These are phyloP conservation scores for Phytophthora chlamydospora DNA, from an alignment of 352 stramenopile genomes.

Conservation along the genomic window DNA sequence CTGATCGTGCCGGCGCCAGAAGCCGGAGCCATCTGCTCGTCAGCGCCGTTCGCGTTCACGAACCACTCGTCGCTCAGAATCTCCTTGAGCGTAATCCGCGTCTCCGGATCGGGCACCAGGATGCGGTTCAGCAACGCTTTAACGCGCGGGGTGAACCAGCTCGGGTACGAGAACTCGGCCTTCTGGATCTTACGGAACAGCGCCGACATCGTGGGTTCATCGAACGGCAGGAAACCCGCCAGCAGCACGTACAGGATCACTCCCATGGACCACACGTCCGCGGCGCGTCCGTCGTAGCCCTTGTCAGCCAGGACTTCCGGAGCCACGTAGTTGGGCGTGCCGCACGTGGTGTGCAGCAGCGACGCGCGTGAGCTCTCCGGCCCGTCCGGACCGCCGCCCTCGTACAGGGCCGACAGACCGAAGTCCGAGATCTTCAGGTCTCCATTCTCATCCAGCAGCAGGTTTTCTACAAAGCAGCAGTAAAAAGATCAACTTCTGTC, in stretches of 20 bases:
- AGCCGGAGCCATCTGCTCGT: slow-evolving; percentile 31
- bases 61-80: slow-evolving; percentile 93
- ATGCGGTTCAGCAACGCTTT: slow-evolving; percentile 93
- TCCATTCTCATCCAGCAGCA: slow-evolving; percentile 95
- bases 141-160: slow-evolving; percentile 90
- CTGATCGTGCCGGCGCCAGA: slow-evolving; percentile 26
- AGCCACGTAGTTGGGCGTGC: slow-evolving; percentile 97
- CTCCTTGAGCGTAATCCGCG: slow-evolving; percentile 86
- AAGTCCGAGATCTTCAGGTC: slow-evolving; percentile 99
- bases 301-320: slow-evolving; percentile 94
- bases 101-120: slow-evolving; percentile 92
- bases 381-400: slow-evolving; percentile 78
- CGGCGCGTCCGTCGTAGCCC: slow-evolving; percentile 93
- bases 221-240: slow-evolving; percentile 94
- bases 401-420: slow-evolving; percentile 95
- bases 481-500: not conserved
- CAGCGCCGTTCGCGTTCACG: slow-evolving; percentile 57
- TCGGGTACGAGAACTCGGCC: slow-evolving; percentile 95
- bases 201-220: slow-evolving; percentile 94
- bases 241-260: slow-evolving; percentile 98
- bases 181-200: slow-evolving; percentile 98
- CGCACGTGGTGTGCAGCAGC: slow-evolving; percentile 96
- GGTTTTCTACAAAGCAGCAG: slow-evolving; percentile 79
- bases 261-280: slow-evolving; percentile 97
- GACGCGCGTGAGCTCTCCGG: slow-evolving; percentile 87